These are phyloP conservation scores for Coemansia erecta DNA, from an alignment of 192 early-diverging fungal genomes.

Conservation along the genomic window DNA sequence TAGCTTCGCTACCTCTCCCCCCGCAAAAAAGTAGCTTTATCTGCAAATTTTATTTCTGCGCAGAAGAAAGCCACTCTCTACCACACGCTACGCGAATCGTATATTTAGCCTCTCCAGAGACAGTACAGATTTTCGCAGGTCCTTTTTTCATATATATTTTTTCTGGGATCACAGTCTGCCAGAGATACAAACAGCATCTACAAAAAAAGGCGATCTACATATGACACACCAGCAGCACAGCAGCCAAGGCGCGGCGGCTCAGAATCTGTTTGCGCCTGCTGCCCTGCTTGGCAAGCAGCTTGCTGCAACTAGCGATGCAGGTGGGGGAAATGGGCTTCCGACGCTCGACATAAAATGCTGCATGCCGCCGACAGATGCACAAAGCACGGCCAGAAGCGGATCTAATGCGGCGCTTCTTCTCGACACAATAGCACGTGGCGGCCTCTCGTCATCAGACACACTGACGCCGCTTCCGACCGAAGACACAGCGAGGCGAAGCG, in stretches of 20 bases:
- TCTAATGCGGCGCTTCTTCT: neutral
- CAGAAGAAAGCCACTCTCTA: too few relatives aligned
- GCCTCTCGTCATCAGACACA: constrained; percentile 24
- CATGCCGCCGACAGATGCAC: constrained; percentile 27
- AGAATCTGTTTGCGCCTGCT: constrained; percentile 11
- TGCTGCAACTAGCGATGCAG: constrained; percentile 12
- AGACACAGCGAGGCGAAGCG: constrained; percentile 5
- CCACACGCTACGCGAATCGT: too few relatives aligned
- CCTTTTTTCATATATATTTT: too few relatives aligned
- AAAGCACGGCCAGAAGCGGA: neutral
- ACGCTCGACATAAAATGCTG: constrained; percentile 42
- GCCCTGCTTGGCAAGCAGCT: constrained; percentile 22
- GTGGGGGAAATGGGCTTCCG: constrained; percentile 18
- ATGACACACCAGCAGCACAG: constrained; percentile 3
- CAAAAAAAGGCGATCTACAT: neutral
- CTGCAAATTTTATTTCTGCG: too few relatives aligned
- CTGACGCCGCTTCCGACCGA: constrained; percentile 12
- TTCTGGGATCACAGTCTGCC: too few relatives aligned
- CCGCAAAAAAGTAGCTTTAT: too few relatives aligned
- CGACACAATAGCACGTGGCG: constrained; percentile 2
- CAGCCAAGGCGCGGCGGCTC: constrained; percentile 2
- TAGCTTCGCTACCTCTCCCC: too few relatives aligned
- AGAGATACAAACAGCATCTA: too few relatives aligned
- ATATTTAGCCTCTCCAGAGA: too few relatives aligned
- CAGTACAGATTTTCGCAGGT: too few relatives aligned